Percentiles rank a stretch among this genome's conserved stretches.
Evolutionary conservation across 768 basidiomycete genomes (phyloP).

Genomic region (Suillus lakei): DNA sequence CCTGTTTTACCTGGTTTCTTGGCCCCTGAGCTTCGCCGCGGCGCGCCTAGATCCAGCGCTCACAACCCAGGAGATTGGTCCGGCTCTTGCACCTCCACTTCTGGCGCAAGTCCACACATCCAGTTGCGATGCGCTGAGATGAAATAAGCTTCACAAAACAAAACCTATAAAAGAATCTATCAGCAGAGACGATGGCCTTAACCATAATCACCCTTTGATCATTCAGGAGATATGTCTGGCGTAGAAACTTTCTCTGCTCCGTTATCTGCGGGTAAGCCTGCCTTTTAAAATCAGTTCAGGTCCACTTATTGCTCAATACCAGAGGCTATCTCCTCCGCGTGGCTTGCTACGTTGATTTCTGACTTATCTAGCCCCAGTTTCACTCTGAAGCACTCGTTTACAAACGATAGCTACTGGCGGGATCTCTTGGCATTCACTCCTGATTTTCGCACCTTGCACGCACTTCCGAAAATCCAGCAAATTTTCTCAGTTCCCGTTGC

Average conservation of each 20-base stretch:
- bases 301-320: background rate
- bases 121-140: background rate
- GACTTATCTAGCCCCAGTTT: constrained; percentile 1
- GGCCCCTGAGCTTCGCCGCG: background rate
- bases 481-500: constrained; percentile 8
- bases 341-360: constrained; percentile 5
- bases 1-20: background rate
- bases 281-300: background rate
- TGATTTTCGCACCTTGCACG: constrained; percentile 9
- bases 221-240: background rate
- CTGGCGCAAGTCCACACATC: background rate
- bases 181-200: background rate
- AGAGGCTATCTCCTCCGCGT: constrained; percentile 4
- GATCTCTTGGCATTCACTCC: constrained; percentile 13
- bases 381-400: constrained; percentile 5
- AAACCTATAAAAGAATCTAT: background rate
- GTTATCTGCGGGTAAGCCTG: background rate
- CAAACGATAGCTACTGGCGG: constrained; percentile 12
- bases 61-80: background rate
- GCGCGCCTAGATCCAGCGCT: background rate
- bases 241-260: background rate
- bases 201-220: background rate
- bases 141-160: background rate
- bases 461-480: constrained; percentile 3
- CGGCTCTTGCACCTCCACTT: background rate